Evolutionary conservation across 257 asterid species (phyloP).

Genomic region (Capsicum chinense): DNA sequence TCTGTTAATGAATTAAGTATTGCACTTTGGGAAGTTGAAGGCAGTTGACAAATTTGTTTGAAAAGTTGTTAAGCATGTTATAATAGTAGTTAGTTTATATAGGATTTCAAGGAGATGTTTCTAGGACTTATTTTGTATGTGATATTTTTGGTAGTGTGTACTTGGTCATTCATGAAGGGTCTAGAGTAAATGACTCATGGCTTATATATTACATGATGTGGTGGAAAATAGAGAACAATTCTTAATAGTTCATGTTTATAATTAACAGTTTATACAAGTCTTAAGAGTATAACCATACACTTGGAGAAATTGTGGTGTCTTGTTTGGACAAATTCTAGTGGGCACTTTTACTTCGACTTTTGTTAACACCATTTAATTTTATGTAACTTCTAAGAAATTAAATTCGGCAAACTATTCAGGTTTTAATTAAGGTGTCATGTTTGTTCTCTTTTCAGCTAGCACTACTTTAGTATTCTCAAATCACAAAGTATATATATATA

Average conservation of each 20-base stretch:
- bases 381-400: neutral
- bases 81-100: constrained; percentile 28
- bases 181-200: constrained; percentile 37
- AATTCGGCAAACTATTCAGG: neutral
- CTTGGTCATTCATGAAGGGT: constrained; percentile 46
- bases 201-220: constrained; percentile 11
- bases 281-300: constrained; percentile 48
- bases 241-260: neutral
- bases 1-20: neutral
- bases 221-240: neutral
- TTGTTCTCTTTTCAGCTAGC: neutral
- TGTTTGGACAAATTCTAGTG: constrained; percentile 10
- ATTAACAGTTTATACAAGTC: neutral
- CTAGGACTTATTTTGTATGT: constrained; percentile 38
- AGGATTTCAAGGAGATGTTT: constrained; percentile 45
- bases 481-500: too few relatives aligned
- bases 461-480: neutral
- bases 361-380: neutral
- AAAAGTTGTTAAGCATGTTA: constrained; percentile 31
- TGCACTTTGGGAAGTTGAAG: constrained; percentile 23
- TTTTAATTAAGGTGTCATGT: neutral
- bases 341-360: neutral
- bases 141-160: neutral
- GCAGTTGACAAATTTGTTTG: constrained; percentile 45
- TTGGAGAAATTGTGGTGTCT: constrained; percentile 37